Percentiles rank a stretch among this genome's conserved stretches.
Evolutionary conservation across 768 basidiomycete species (phyloP).

Genomic region (Cubamyces sp.): DNA sequence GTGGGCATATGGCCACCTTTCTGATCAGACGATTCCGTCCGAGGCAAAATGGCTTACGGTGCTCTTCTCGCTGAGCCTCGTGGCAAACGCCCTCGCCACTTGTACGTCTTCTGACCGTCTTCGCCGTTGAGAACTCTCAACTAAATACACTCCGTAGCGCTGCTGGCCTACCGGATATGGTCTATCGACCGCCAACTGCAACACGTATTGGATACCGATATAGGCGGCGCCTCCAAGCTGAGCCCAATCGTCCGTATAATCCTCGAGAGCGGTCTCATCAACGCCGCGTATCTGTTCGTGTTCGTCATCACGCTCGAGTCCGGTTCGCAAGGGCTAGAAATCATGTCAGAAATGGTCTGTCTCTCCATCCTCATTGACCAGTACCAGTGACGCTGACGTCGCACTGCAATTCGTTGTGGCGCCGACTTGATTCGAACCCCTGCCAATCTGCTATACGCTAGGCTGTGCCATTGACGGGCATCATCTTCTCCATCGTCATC

Average conservation of each 20-base stretch:
- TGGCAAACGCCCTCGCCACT: constrained; percentile 10
- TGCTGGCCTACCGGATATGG: constrained; percentile 23
- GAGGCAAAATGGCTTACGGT: constrained; percentile 10
- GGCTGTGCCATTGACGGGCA: constrained; percentile 6
- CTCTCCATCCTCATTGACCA: too few species aligned
- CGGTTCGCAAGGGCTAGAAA: constrained; percentile 21
- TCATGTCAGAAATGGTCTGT: constrained; percentile 22
- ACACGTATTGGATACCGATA: background rate
- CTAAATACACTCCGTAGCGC: background rate
- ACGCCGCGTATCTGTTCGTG: constrained; percentile 25
- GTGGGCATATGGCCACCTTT: constrained; percentile 9
- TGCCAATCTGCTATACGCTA: background rate
- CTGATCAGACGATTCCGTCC: background rate
- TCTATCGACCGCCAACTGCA: constrained; percentile 5
- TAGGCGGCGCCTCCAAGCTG: background rate
- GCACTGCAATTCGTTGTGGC: background rate
- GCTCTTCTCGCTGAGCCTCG: constrained; percentile 12
- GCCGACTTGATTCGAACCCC: background rate
- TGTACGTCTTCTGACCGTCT: background rate
- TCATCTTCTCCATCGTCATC: constrained; percentile 15
- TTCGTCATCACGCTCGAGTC: constrained; percentile 18
- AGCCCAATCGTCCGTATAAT: constrained; percentile 21
- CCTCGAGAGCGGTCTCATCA: constrained; percentile 24
- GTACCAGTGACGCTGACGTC: too few species aligned
- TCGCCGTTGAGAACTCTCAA: background rate